Conservation (phyloP, 768 basidiomycete species). For the Trametes cubensis region DNA sequence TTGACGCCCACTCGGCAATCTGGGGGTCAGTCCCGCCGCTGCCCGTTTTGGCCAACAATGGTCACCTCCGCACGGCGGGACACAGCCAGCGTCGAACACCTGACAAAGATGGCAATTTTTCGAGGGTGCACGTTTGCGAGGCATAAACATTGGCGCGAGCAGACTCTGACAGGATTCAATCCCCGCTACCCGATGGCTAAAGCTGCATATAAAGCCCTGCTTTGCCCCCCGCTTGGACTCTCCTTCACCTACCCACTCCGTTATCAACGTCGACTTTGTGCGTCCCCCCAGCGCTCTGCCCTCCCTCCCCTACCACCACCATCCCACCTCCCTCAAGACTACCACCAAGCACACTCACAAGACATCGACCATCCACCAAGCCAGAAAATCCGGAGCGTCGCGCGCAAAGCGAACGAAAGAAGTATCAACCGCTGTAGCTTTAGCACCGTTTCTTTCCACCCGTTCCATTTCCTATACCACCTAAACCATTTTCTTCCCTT, state of each 20-base stretch:
- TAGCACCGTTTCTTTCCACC: not conserved
- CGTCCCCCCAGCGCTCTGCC: not conserved
- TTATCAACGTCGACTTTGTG: not conserved
- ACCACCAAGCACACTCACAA: not conserved
- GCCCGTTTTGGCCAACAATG: not conserved
- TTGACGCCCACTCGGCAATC: not conserved
- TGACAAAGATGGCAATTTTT: conserved; percentile 4
- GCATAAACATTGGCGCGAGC: not conserved
- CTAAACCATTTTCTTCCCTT: not conserved
- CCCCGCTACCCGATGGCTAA: not conserved
- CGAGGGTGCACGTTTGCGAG: not conserved
- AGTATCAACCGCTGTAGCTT: conserved; percentile 1
- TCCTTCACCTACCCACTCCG: not conserved
- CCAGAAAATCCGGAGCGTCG: not conserved
- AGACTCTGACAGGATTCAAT: too few relatives aligned
- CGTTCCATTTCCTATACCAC: not conserved
- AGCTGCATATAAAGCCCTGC: conserved; percentile 4
- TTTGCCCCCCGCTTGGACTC: not conserved
- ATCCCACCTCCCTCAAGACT: not conserved
- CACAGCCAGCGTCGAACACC: not conserved
- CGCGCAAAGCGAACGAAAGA: too few relatives aligned
- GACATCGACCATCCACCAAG: not conserved
- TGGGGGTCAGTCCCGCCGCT: not conserved
- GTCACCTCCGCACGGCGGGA: not conserved
- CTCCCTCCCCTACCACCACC: not conserved